These are phyloP conservation scores for Luvunga scandens DNA, from an alignment of 345 rosid genomes.

Conservation along the genomic window DNA sequence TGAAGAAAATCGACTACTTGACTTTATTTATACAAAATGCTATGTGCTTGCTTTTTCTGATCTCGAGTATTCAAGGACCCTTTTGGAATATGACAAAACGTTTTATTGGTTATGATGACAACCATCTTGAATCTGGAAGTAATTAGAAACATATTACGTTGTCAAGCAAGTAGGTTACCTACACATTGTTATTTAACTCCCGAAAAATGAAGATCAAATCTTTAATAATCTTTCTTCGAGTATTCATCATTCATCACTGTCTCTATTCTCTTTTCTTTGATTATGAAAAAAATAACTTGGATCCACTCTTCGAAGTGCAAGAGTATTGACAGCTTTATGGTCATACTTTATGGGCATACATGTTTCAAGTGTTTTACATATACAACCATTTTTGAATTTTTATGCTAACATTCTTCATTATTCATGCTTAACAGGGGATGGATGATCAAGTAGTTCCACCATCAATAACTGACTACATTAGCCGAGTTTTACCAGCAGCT, in stretches of 20 bases:
- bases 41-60: not conserved
- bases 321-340: not conserved
- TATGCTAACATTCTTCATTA: not conserved
- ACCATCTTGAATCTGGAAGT: not conserved
- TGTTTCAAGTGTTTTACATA: not conserved
- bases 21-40: not conserved
- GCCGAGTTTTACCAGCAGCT: conserved; percentile 72
- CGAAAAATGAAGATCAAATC: not conserved
- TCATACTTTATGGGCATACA: not conserved
- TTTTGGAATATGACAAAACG: not conserved
- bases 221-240: not conserved
- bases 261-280: not conserved
- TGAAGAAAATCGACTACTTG: not conserved
- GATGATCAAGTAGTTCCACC: conserved; percentile 71
- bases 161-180: not conserved
- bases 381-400: not conserved
- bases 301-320: not conserved
- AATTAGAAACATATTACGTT: not conserved
- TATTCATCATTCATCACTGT: not conserved
- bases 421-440: conserved; percentile 57
- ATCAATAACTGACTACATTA: conserved; percentile 58
- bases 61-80: not conserved
- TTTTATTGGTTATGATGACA: not conserved
- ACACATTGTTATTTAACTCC: not conserved
- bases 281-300: not conserved